phyloP scores from a whole-genome alignment of 345 rosid genomes.

The Ceriops decandra region DNA sequence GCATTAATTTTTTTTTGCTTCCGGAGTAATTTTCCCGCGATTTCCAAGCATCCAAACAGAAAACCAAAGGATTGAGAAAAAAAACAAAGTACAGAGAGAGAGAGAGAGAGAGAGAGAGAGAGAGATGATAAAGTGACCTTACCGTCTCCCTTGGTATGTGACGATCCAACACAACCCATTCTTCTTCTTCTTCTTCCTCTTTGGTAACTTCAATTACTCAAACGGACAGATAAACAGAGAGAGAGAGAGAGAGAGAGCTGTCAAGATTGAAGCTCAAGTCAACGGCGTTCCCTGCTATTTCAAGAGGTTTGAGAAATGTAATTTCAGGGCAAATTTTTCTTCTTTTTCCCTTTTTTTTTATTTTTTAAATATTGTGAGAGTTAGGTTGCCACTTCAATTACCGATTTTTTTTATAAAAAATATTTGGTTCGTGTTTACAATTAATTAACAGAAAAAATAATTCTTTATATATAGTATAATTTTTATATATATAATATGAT shows the following conservation, averaged over 20 bases:
- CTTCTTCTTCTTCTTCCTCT: background rate
- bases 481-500: too few species aligned
- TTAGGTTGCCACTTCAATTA: too few species aligned
- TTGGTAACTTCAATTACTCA: background rate
- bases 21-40: background rate
- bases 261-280: conserved; percentile 17
- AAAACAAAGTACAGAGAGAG: background rate
- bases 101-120: background rate
- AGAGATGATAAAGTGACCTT: conserved; percentile 6
- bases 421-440: too few species aligned
- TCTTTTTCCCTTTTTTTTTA: background rate
- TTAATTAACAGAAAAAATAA: too few species aligned
- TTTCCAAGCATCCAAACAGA: conserved; percentile 1
- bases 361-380: too few species aligned
- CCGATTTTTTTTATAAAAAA: too few species aligned
- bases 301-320: background rate
- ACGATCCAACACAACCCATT: conserved; percentile 88
- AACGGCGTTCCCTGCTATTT: conserved; percentile 14
- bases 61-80: background rate
- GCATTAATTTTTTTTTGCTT: background rate
- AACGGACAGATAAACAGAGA: background rate
- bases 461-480: too few species aligned
- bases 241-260: background rate
- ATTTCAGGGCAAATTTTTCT: background rate
- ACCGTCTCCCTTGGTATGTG: conserved; percentile 64